Conservation (phyloP, 106 monocot species). For the Dactylorhiza incarnata region DNA sequence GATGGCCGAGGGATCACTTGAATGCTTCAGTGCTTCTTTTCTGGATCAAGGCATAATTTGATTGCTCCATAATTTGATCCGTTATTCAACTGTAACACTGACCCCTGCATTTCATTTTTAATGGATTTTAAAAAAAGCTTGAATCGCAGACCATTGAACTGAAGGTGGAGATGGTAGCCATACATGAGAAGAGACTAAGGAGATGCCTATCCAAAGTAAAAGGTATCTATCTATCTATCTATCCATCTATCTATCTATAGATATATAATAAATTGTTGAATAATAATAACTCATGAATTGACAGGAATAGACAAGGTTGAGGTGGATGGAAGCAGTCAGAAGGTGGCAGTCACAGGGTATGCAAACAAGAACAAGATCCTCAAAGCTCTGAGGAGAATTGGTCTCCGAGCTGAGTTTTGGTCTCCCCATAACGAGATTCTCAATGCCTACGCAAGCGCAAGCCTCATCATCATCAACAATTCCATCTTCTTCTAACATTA, state of each 20-base stretch:
- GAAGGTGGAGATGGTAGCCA: conserved; percentile 91
- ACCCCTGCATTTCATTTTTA: neutral
- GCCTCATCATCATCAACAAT: conserved; percentile 60
- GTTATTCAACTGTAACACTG: neutral
- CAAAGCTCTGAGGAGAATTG: conserved; percentile 68
- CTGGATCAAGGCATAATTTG: conserved; percentile 22
- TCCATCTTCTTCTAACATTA: conserved; percentile 61
- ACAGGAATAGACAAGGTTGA: conserved; percentile 93
- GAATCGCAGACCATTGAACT: conserved; percentile 65
- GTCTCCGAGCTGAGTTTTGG: conserved; percentile 78
- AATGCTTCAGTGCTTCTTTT: too few relatives aligned
- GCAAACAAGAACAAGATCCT: conserved; percentile 77
- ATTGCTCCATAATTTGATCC: neutral
- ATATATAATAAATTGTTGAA: too few relatives aligned
- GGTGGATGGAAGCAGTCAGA: conserved; percentile 75
- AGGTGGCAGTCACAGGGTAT: conserved; percentile 76
- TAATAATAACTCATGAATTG: neutral
- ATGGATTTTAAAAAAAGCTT: neutral
- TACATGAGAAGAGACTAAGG: conserved; percentile 92
- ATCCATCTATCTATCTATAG: too few relatives aligned
- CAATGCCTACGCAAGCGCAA: conserved; percentile 72
- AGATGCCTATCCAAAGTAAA: conserved; percentile 86
- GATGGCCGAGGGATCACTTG: too few relatives aligned
- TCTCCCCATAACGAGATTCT: conserved; percentile 85
- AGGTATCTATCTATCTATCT: too few relatives aligned